A percentile compares a stretch with the other conserved stretches of the same genome.
Conservation (phyloP, 2,329 filamentous ascomycete species). For the Dactylellina drechsleri region DNA sequence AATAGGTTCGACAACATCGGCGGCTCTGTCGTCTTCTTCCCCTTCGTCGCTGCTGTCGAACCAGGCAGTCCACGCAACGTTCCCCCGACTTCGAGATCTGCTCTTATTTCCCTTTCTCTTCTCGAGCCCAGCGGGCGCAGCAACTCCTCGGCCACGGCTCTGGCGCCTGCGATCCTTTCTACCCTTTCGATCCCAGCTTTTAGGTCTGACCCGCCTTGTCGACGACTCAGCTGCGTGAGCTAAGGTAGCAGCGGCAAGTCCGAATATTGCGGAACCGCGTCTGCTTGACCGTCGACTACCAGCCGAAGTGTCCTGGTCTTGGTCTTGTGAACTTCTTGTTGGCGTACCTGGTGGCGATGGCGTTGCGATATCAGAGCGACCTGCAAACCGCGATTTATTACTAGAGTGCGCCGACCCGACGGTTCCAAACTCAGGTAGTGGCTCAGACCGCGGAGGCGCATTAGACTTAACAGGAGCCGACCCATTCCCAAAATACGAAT, state of each 20-base stretch:
- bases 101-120: slow-evolving; percentile 46
- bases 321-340: slow-evolving; percentile 37
- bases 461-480: slow-evolving; percentile 3
- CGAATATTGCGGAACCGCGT: slow-evolving; percentile 52
- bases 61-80: slow-evolving; percentile 49
- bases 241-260: slow-evolving; percentile 40
- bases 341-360: slow-evolving; percentile 49
- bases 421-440: slow-evolving; percentile 30
- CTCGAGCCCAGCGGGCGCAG: slow-evolving; percentile 36
- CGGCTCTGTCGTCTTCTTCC: slow-evolving; percentile 29
- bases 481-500: slow-evolving; percentile 29
- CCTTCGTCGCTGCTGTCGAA: slow-evolving; percentile 52
- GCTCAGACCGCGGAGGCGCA: slow-evolving; percentile 11
- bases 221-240: slow-evolving; percentile 14
- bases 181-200: slow-evolving; percentile 46
- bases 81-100: slow-evolving; percentile 45
- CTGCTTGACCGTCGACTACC: slow-evolving; percentile 47
- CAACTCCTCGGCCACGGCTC: slow-evolving; percentile 43
- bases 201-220: slow-evolving; percentile 29
- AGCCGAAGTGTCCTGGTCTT: slow-evolving; percentile 39
- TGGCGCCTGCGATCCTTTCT: slow-evolving; percentile 44
- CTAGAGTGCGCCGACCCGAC: slow-evolving; percentile 44
- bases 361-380: slow-evolving; percentile 51
- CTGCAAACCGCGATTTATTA: slow-evolving; percentile 43
- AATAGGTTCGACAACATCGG: slow-evolving; percentile 50